Base-by-base conservation (phyloP, 2,329 filamentous ascomycete species). In the Dothideomycetes sp. region DNA sequence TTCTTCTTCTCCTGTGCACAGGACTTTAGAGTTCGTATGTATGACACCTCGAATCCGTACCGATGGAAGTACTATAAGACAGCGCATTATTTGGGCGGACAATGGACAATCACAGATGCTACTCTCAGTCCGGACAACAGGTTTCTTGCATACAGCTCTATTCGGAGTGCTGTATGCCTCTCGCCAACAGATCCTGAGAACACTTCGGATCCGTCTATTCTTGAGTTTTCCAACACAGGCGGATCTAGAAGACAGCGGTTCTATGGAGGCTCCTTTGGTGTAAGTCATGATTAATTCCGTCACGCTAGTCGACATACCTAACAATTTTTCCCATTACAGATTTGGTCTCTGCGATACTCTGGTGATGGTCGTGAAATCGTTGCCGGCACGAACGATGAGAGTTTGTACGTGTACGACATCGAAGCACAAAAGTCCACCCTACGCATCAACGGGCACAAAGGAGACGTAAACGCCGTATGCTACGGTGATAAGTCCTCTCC, bases 81-180 rank as follows among this genome's bases (percentile, higher is more conserved):
- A 81, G 59, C 89, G 81, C 64, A 88, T 89, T 94, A 91, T 59
- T 86, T 86, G 1, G 84, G 79, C 48, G 91, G 88, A 2, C 81
- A 85, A 52, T 98, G 91, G 91, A 96, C 89, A 1, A 81, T 98
- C 48, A 96, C 91, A 11, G 91, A 98, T 61, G 88, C 89, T 2
- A 84, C 84, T 0, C 61, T 96, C 32, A 93, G 84, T 45, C 87
- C 88, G 0, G 87, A 96, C 64, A 96, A 95, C 58, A 82, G 77
- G 49, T 91, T 84, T 64, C 69, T 98, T 2, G 91, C 88, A 7
- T 96, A 94, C 58, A 89, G 84, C 32, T 94, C 86, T 4, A 93
- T 96, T 42, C 73, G 83, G 46, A 84, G 78, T 50, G 73, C 81
- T 16, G 87, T 95, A 0, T 94, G 84, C 49, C 70, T 96, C 40